Evolutionary conservation across 345 rosid genomes (phyloP).

Genomic region (Salix caprea): DNA sequence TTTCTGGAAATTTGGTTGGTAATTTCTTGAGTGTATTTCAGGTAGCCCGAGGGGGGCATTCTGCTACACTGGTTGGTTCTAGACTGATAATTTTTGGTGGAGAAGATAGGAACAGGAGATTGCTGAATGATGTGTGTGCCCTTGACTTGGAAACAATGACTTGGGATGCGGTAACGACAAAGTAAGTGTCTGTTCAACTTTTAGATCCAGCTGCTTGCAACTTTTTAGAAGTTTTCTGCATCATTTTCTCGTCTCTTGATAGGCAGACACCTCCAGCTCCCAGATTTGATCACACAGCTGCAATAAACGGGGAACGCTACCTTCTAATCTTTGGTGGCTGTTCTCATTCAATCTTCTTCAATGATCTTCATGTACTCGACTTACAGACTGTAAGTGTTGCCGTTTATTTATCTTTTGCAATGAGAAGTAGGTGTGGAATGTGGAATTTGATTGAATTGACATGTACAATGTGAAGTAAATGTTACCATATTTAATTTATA

Average conservation of each 20-base stretch:
- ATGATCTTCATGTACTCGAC: constrained; percentile 89
- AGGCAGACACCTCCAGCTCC: constrained; percentile 97
- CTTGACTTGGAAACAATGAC: constrained; percentile 82
- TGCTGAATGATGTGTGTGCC: constrained; percentile 71
- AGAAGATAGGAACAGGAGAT: constrained; percentile 71
- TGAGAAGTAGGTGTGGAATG: background rate
- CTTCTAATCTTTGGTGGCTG: constrained; percentile 92
- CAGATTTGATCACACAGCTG: constrained; percentile 94
- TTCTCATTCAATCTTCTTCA: constrained; percentile 89
- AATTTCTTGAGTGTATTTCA: constrained; percentile 35
- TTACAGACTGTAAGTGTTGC: constrained; percentile 64
- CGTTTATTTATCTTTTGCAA: background rate
- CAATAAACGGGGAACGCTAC: constrained; percentile 65
- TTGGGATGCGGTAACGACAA: constrained; percentile 68
- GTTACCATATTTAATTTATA: background rate
- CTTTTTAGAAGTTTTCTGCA: constrained; percentile 23
- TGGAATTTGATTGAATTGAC: background rate
- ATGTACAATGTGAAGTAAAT: background rate
- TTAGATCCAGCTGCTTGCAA: background rate
- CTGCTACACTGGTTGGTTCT: constrained; percentile 73
- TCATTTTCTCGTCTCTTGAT: constrained; percentile 35
- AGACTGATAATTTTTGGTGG: constrained; percentile 84
- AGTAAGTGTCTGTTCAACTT: constrained; percentile 44
- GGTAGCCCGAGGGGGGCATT: constrained; percentile 94
- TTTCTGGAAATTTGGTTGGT: constrained; percentile 8